These are phyloP conservation scores for Anisogramma anomala DNA, from an alignment of 2,329 filamentous ascomycete genomes.

Conservation along the genomic window DNA sequence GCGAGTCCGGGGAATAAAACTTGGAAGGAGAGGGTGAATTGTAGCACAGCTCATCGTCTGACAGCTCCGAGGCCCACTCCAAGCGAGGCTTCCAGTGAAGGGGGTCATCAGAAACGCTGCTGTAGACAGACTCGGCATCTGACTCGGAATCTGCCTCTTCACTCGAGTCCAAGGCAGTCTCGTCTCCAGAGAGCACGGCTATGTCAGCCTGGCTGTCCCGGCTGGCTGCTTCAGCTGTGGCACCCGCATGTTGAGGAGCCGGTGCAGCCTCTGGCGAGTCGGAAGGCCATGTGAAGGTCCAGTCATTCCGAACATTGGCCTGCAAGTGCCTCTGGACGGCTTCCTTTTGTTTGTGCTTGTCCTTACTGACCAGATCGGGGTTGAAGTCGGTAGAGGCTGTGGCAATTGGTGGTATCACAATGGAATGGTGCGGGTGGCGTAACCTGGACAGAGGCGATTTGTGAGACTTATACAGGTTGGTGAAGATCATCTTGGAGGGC, in stretches of 20 bases:
- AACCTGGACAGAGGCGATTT: constrained; percentile 42
- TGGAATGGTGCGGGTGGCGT: constrained; percentile 28
- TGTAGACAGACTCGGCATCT: constrained; percentile 42
- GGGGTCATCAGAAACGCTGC: constrained; percentile 44
- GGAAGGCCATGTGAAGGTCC: constrained; percentile 51
- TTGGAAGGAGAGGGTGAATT: constrained; percentile 35
- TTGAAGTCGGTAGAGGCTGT: constrained; percentile 36
- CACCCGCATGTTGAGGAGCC: background rate
- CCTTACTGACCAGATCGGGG: constrained; percentile 48
- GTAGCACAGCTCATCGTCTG: constrained; percentile 32
- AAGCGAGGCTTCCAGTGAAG: constrained; percentile 37
- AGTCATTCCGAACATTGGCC: constrained; percentile 45
- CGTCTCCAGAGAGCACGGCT: too few relatives aligned
- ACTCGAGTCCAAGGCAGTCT: constrained; percentile 25
- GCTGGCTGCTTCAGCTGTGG: background rate
- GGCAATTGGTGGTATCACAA: constrained; percentile 18
- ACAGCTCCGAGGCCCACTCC: constrained; percentile 48
- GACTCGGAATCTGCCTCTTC: constrained; percentile 31
- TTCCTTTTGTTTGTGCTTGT: constrained; percentile 52
- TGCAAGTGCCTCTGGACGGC: constrained; percentile 46
- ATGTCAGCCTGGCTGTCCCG: too few relatives aligned
- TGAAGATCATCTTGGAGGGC: constrained; percentile 40
- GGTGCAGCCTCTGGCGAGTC: constrained; percentile 21
- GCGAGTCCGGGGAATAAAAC: constrained; percentile 38
- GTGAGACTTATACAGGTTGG: constrained; percentile 46